phyloP scores from a whole-genome alignment of 768 basidiomycete species.

The Boletus rubescentipes region DNA sequence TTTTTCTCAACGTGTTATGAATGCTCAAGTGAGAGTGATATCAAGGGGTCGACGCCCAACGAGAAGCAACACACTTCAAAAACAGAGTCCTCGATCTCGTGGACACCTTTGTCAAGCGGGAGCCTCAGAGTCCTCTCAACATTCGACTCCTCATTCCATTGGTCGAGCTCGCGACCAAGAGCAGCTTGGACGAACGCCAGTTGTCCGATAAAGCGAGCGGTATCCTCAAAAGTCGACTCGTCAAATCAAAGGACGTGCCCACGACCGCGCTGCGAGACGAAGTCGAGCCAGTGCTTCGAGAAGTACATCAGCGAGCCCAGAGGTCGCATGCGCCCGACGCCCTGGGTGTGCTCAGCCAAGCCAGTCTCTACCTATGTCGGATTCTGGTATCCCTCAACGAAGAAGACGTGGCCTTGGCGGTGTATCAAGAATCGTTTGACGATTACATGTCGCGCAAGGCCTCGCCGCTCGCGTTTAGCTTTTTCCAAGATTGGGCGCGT shows the following conservation, averaged over 20 bases:
- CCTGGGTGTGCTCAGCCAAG: conserved; percentile 62
- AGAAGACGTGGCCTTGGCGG: conserved; percentile 45
- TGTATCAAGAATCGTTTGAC: conserved; percentile 63
- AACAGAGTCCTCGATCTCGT: conserved; percentile 94
- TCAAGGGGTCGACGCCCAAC: conserved; percentile 65
- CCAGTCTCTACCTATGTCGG: conserved; percentile 68
- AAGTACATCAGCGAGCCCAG: conserved; percentile 71
- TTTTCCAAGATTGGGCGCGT: conserved; percentile 77
- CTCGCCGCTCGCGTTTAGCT: conserved; percentile 66
- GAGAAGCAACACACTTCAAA: conserved; percentile 94
- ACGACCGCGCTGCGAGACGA: conserved; percentile 28
- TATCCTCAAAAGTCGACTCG: conserved; percentile 70
- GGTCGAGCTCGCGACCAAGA: conserved; percentile 66
- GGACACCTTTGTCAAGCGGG: conserved; percentile 77
- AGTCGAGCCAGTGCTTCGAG: conserved; percentile 49
- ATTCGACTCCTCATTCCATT: conserved; percentile 73
- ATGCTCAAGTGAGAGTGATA: background rate
- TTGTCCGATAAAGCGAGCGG: conserved; percentile 86
- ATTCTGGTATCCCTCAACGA: conserved; percentile 40
- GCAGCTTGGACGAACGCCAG: conserved; percentile 77
- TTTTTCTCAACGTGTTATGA: background rate
- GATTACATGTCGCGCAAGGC: conserved; percentile 84
- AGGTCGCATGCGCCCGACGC: conserved; percentile 62
- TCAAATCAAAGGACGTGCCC: conserved; percentile 71
- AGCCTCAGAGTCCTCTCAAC: conserved; percentile 68